Conservation (phyloP, 768 basidiomycete species). For the Mycena crocata region DNA sequence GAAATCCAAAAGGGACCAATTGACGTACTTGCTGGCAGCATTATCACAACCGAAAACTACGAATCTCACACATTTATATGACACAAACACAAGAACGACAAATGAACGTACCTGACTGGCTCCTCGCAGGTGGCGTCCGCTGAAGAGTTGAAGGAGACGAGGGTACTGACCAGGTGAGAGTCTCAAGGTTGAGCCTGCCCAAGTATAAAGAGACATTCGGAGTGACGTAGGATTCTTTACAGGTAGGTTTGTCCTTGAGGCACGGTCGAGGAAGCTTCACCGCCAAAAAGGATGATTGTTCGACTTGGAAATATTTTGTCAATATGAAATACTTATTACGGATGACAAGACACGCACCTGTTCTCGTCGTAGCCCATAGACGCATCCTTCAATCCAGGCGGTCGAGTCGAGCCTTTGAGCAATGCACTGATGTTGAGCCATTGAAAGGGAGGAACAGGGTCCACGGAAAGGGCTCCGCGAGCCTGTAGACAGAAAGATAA, state of each 20-base stretch:
- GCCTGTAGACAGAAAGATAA: constrained; percentile 38
- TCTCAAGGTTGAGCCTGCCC: constrained; percentile 70
- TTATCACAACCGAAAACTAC: constrained; percentile 66
- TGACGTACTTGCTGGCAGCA: constrained; percentile 84
- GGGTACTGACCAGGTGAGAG: constrained; percentile 71
- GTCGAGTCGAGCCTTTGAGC: constrained; percentile 63
- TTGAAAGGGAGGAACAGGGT: constrained; percentile 71
- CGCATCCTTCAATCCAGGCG: constrained; percentile 77
- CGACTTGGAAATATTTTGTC: constrained; percentile 48
- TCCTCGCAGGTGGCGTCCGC: constrained; percentile 68
- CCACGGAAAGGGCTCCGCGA: constrained; percentile 61
- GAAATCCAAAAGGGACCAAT: constrained; percentile 10
- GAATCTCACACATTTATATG: neutral
- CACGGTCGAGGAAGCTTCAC: constrained; percentile 74
- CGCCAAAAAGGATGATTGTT: constrained; percentile 79
- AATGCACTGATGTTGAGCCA: constrained; percentile 79
- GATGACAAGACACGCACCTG: constrained; percentile 43
- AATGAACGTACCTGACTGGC: constrained; percentile 53
- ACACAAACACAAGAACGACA: neutral
- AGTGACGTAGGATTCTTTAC: constrained; percentile 51
- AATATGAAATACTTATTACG: constrained; percentile 13
- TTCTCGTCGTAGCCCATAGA: constrained; percentile 72
- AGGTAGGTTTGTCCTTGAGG: constrained; percentile 74
- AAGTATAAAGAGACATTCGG: constrained; percentile 14
- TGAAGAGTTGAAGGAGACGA: constrained; percentile 60